Evolutionary conservation across 805 yeast species (phyloP).

Genomic region (Ogataea trehalophila): DNA sequence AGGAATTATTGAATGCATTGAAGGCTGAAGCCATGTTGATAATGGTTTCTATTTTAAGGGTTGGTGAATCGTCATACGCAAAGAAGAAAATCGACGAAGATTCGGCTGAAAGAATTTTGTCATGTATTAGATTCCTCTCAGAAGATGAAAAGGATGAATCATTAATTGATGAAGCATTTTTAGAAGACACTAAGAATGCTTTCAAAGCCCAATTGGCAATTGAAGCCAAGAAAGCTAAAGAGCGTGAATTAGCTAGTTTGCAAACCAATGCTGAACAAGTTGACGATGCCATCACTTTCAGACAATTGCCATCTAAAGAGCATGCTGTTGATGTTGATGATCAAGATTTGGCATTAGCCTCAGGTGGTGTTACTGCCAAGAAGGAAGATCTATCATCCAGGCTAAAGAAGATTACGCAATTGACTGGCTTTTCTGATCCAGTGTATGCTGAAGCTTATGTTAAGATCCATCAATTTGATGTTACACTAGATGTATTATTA

Average conservation of each 20-base stretch:
- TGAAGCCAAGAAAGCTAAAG: slow-evolving; percentile 55
- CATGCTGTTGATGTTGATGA: slow-evolving; percentile 42
- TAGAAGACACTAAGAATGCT: slow-evolving; percentile 84
- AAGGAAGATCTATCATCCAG: slow-evolving; percentile 67
- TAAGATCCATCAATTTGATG: slow-evolving; percentile 95
- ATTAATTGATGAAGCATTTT: slow-evolving; percentile 58
- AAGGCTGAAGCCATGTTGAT: slow-evolving; percentile 93
- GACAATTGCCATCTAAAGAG: slow-evolving; percentile 60
- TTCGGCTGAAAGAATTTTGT: slow-evolving; percentile 86
- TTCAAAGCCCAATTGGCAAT: slow-evolving; percentile 64
- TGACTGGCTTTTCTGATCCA: slow-evolving; percentile 98
- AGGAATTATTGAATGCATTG: slow-evolving; percentile 65
- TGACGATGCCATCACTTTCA: slow-evolving; percentile 72
- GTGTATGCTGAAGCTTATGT: slow-evolving; percentile 97
- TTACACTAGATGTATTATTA: slow-evolving; percentile 84
- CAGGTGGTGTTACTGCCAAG: slow-evolving; percentile 35
- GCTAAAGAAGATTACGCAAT: slow-evolving; percentile 81
- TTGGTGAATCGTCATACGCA: slow-evolving; percentile 69
- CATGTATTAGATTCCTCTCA: slow-evolving; percentile 77
- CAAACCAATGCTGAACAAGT: slow-evolving; percentile 66
- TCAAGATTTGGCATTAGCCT: slow-evolving; percentile 58
- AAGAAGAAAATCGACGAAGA: slow-evolving; percentile 88
- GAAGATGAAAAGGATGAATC: slow-evolving; percentile 53
- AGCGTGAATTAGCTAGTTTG: slow-evolving; percentile 49
- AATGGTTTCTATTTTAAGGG: slow-evolving; percentile 86